phyloP scores from a whole-genome alignment of 164 flowering plant genomes.

The Liquidambar formosana region DNA sequence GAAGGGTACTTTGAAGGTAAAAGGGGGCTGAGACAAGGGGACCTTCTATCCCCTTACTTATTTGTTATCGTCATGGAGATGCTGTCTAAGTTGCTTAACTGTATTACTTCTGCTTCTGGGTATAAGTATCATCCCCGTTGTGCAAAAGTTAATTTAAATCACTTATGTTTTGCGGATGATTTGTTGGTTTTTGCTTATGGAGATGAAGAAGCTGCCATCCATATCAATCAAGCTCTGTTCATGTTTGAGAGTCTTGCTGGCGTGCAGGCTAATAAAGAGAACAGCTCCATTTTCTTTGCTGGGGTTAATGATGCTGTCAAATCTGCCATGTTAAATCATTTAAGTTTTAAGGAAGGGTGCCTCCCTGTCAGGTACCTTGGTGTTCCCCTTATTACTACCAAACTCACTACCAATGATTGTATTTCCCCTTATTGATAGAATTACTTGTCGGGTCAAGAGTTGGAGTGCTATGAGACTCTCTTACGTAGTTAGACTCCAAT shows the following conservation, averaged over 20 bases:
- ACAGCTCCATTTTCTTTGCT: not conserved
- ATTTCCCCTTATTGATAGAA: not conserved
- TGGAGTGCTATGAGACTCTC: no score
- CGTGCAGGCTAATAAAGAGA: not conserved
- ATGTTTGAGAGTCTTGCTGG: not conserved
- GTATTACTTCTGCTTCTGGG: rapidly evolving
- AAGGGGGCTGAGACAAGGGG: conserved; percentile 11
- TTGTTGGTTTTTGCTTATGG: not conserved
- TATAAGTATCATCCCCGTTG: not conserved
- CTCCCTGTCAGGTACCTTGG: not conserved
- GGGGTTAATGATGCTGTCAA: not conserved
- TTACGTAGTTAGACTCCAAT: not conserved
- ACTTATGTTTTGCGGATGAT: no score
- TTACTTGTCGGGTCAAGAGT: not conserved
- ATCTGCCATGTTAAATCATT: not conserved
- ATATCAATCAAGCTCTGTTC: not conserved
- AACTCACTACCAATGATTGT: not conserved
- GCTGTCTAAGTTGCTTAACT: not conserved
- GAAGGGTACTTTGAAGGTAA: conserved; percentile 1
- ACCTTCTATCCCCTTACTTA: not conserved
- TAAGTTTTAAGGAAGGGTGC: not conserved
- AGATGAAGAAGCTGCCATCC: not conserved
- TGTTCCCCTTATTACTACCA: not conserved
- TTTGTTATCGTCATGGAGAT: conserved; percentile 2
- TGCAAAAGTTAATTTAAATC: not conserved